phyloP scores from a whole-genome alignment of 805 yeast genomes.

The Spathaspora hagerdaliae region DNA sequence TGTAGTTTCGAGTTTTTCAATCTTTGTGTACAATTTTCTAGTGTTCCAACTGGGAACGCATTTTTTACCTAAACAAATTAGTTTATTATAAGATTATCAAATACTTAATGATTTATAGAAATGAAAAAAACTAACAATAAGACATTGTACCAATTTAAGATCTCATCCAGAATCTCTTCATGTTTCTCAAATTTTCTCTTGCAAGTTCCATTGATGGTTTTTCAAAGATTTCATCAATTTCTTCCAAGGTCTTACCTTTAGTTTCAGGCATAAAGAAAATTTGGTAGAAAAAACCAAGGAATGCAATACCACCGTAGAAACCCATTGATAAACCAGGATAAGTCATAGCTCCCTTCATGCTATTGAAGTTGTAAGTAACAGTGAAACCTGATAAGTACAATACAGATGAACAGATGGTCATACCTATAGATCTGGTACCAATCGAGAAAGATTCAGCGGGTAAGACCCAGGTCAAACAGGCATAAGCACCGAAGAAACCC shows the following conservation, averaged over 20 bases:
- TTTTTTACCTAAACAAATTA: neutral
- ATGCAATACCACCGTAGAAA: conserved; percentile 65
- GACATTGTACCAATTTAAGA: too few species aligned
- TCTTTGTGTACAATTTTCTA: neutral
- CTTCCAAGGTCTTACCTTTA: conserved; percentile 67
- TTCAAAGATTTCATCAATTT: conserved; percentile 60
- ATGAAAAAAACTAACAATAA: neutral
- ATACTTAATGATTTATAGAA: neutral
- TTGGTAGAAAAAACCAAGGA: conserved; percentile 52
- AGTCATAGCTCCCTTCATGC: conserved; percentile 55
- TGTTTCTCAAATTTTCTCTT: conserved; percentile 28
- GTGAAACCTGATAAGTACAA: conserved; percentile 61
- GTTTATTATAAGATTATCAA: neutral
- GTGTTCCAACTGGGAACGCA: neutral
- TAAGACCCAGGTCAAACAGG: conserved; percentile 65
- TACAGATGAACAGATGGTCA: conserved; percentile 55
- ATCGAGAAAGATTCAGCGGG: conserved; percentile 63
- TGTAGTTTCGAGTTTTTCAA: too few species aligned
- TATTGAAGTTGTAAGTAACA: conserved; percentile 59
- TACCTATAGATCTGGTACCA: conserved; percentile 58
- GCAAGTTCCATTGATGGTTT: conserved; percentile 40
- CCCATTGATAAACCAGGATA: conserved; percentile 61
- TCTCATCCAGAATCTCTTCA: conserved; percentile 14
- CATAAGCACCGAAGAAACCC: conserved; percentile 64
- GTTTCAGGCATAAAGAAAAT: conserved; percentile 65